phyloP scores from a whole-genome alignment of 1,284 basidiomycete genomes.

The Ustilago hordei region DNA sequence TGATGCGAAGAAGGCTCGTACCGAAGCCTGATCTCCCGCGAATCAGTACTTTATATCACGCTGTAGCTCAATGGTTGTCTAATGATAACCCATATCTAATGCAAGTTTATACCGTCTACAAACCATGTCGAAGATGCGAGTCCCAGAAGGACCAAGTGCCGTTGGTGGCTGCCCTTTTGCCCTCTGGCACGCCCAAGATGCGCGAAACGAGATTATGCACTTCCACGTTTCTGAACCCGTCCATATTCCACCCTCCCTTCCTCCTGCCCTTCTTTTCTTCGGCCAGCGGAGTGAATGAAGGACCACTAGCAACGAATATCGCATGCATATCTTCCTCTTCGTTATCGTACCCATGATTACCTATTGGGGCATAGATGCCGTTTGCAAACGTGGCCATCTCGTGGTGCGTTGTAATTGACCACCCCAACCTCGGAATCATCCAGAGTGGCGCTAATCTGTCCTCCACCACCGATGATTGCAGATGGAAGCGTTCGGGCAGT shows the following conservation, averaged over 20 bases:
- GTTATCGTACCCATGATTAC: slow-evolving; percentile 87
- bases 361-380: slow-evolving; percentile 73
- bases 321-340: slow-evolving; percentile 82
- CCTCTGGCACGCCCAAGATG: slow-evolving; percentile 76
- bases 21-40: slow-evolving; percentile 21
- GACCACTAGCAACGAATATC: slow-evolving; percentile 88
- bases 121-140: slow-evolving; percentile 23
- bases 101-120: slow-evolving; percentile 17
- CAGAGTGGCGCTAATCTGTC: slow-evolving; percentile 36
- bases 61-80: neutral
- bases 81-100: slow-evolving; percentile 3
- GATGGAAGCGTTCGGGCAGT: slow-evolving; percentile 29
- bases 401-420: slow-evolving; percentile 34
- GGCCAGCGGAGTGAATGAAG: slow-evolving; percentile 75
- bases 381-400: slow-evolving; percentile 64
- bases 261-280: slow-evolving; percentile 58
- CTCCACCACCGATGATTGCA: slow-evolving; percentile 5
- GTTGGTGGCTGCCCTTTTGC: slow-evolving; percentile 20
- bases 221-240: slow-evolving; percentile 84
- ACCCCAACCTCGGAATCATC: slow-evolving; percentile 43
- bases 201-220: slow-evolving; percentile 84
- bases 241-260: slow-evolving; percentile 71
- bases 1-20: slow-evolving; percentile 42
- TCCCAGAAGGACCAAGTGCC: slow-evolving; percentile 37
- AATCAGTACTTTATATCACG: neutral